Conservation (phyloP, 2,329 filamentous ascomycete genomes). For the Ascochyta clinopodiicola region DNA sequence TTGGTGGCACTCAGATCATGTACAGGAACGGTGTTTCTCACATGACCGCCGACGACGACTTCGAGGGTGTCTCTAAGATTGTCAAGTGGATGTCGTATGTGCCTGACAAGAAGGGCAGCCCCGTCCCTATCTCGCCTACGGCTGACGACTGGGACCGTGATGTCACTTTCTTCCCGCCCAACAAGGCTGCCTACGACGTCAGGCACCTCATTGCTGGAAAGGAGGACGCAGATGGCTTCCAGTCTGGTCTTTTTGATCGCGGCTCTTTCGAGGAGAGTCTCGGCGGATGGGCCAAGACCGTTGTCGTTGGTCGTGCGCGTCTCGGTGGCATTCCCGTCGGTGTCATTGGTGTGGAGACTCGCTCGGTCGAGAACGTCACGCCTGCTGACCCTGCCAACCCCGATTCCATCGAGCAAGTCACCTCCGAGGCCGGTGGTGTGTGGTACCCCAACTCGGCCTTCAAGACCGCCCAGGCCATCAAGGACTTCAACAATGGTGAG, state of each 20-base stretch:
- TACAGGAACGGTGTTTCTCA: conserved; percentile 99
- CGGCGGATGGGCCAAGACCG: conserved; percentile 94
- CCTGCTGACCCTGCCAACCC: conserved; percentile 97
- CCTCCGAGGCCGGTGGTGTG: conserved; percentile 94
- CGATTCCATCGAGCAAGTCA: conserved; percentile 95
- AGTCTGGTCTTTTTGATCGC: conserved; percentile 92
- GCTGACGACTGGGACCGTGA: conserved; percentile 93
- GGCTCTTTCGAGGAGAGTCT: conserved; percentile 97
- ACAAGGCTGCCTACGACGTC: conserved; percentile 89
- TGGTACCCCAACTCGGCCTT: conserved; percentile 99
- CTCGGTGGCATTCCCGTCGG: conserved; percentile 97
- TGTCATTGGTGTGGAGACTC: conserved; percentile 96
- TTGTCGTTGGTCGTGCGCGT: conserved; percentile 94
- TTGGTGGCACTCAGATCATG: conserved; percentile 99
- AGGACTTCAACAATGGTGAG: conserved; percentile 98
- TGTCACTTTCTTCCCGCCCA: conserved; percentile 77
- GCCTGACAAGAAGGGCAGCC: conserved; percentile 91
- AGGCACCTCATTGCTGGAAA: conserved; percentile 91
- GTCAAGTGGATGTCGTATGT: conserved; percentile 98
- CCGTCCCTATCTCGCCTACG: conserved; percentile 88
- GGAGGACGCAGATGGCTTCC: conserved; percentile 83
- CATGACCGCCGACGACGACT: conserved; percentile 97
- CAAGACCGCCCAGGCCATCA: conserved; percentile 99
- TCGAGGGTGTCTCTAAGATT: conserved; percentile 96
- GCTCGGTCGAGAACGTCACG: conserved; percentile 94